Evolutionary conservation across 306 rosid genomes (phyloP).

Genomic region (Lithocarpus polystachyus): DNA sequence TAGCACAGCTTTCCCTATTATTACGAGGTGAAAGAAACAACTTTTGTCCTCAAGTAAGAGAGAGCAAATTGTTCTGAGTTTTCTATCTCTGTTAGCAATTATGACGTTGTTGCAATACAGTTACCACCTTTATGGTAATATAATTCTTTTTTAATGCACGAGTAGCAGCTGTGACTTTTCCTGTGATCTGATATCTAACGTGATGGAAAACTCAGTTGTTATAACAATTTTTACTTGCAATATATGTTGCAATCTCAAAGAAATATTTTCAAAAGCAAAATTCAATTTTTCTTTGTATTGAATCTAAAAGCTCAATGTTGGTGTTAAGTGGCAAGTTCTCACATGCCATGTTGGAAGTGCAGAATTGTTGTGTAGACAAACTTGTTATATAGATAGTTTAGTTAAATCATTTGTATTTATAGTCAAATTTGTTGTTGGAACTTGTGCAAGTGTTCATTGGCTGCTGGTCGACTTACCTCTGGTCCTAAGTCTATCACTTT

Average conservation of each 20-base stretch:
- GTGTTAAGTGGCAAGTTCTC: not conserved
- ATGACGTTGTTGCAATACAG: not conserved
- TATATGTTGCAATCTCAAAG: not conserved
- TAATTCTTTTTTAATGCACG: not conserved
- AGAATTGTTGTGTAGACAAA: not conserved
- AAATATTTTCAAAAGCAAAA: not conserved
- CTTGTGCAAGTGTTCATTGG: constrained; percentile 64
- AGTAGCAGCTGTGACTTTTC: not conserved
- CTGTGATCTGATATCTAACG: not conserved
- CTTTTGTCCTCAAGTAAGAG: not conserved
- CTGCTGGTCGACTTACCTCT: constrained; percentile 86
- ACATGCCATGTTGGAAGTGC: not conserved
- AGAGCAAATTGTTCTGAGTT: not conserved
- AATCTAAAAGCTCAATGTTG: not conserved
- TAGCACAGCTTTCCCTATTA: not conserved
- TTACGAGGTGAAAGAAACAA: not conserved
- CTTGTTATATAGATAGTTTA: not conserved
- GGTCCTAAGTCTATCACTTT: constrained; percentile 78
- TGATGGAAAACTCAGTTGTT: not conserved
- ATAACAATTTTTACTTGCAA: not conserved
- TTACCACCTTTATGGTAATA: not conserved
- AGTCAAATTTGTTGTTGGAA: constrained; percentile 1
- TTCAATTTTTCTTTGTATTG: not conserved
- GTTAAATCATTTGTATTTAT: not conserved
- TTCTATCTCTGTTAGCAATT: not conserved